These are phyloP conservation scores for Xerocomus spinulosus DNA, from an alignment of 768 basidiomycete genomes.

Conservation along the genomic window DNA sequence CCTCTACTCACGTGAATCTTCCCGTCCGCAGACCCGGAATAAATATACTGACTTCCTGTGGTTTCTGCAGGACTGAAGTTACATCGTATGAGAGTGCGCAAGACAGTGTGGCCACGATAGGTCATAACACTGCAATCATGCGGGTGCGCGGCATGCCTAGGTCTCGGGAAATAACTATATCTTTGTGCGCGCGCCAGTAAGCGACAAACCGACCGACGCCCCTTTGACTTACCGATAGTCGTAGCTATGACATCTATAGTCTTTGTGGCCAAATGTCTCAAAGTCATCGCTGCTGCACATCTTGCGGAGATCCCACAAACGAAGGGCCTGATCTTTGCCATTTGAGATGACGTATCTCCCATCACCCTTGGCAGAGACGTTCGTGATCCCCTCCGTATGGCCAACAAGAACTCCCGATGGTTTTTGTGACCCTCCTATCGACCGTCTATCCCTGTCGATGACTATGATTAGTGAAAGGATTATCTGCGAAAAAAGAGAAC, in stretches of 20 bases:
- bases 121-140: conserved; percentile 93
- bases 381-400: conserved; percentile 94
- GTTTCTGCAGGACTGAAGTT: conserved; percentile 93
- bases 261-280: conserved; percentile 43
- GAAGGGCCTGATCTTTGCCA: conserved; percentile 90
- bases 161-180: conserved; percentile 61
- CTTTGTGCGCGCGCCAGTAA: conserved; percentile 34
- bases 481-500: background rate
- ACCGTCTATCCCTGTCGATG: conserved; percentile 46
- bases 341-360: conserved; percentile 94
- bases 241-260: conserved; percentile 57
- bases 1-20: conserved; percentile 63
- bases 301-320: conserved; percentile 91
- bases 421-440: conserved; percentile 47
- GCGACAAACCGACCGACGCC: background rate
- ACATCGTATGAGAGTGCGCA: conserved; percentile 91
- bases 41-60: conserved; percentile 90
- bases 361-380: conserved; percentile 93
- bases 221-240: conserved; percentile 72
- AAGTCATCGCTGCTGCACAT: conserved; percentile 77
- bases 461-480: background rate
- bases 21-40: conserved; percentile 88
- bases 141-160: conserved; percentile 64
- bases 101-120: conserved; percentile 85
- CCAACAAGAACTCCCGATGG: conserved; percentile 93